Conservation (phyloP, 2,329 filamentous ascomycete species). For the Daldinia sp. region DNA sequence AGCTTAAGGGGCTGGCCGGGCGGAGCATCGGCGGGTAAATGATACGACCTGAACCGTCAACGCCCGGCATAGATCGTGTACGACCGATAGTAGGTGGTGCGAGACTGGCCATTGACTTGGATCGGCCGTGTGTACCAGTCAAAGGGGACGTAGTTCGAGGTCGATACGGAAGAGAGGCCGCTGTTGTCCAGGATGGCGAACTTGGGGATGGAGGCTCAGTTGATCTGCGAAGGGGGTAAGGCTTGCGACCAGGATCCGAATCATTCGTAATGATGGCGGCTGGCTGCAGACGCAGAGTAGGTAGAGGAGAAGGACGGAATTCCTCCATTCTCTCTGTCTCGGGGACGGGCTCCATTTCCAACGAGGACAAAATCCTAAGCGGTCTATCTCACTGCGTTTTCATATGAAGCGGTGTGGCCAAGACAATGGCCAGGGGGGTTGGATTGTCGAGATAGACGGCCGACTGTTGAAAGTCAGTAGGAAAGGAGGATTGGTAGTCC, state of each 20-base stretch:
- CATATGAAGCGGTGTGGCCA: conserved; percentile 32
- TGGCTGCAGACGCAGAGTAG: conserved; percentile 64
- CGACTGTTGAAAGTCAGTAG: conserved; percentile 20
- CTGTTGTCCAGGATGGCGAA: conserved; percentile 63
- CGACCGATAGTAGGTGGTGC: conserved; percentile 69
- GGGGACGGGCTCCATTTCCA: conserved; percentile 73
- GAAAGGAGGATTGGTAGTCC: conserved; percentile 16
- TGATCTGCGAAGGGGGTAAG: conserved; percentile 66
- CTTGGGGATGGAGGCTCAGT: conserved; percentile 69
- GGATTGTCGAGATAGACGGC: conserved; percentile 17
- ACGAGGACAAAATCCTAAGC: conserved; percentile 21
- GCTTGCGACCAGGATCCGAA: conserved; percentile 62
- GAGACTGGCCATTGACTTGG: conserved; percentile 68
- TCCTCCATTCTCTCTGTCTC: conserved; percentile 77
- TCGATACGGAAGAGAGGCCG: conserved; percentile 66
- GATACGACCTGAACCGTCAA: conserved; percentile 70
- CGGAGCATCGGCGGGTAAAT: conserved; percentile 66
- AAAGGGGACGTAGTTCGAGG: conserved; percentile 73
- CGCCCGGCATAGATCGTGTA: conserved; percentile 73
- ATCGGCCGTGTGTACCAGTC: conserved; percentile 67
- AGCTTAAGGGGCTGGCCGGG: conserved; percentile 66
- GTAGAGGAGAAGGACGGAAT: conserved; percentile 70
- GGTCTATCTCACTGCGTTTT: conserved; percentile 28
- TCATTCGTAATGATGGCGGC: conserved; percentile 55
- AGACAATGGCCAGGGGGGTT: background rate